Evolutionary conservation across 2,329 filamentous ascomycete genomes (phyloP).

Genomic region (Talaromyces sp.): DNA sequence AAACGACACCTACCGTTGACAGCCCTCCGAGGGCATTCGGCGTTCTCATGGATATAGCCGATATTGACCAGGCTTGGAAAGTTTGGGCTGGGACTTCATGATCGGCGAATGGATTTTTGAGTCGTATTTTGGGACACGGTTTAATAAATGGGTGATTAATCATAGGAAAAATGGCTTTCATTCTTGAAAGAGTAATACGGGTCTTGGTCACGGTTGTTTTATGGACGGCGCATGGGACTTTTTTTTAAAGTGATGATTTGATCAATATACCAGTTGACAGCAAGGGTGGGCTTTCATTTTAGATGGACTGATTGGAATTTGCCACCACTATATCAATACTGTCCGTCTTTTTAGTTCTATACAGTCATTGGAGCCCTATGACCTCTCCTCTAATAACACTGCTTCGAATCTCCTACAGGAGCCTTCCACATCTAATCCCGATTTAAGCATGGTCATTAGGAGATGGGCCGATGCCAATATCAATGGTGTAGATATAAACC

Average conservation of each 20-base stretch:
- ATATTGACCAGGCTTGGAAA: background rate
- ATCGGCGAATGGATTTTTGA: background rate
- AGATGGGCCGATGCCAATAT: background rate
- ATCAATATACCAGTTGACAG: background rate
- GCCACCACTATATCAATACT: background rate
- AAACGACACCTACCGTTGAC: background rate
- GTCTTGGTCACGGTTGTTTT: background rate
- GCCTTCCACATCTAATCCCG: background rate
- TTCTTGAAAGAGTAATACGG: background rate
- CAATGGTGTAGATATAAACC: background rate
- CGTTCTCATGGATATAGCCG: background rate
- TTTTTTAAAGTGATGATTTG: background rate
- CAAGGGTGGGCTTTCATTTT: background rate
- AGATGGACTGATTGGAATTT: background rate
- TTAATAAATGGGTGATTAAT: background rate
- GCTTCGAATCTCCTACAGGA: background rate
- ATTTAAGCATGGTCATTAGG: background rate
- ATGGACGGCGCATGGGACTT: background rate
- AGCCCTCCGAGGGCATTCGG: background rate
- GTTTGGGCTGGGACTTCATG: background rate
- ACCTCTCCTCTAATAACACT: background rate
- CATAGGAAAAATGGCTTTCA: background rate
- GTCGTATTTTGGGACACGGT: background rate
- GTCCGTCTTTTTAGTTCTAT: too few species aligned
- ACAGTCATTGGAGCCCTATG: too few species aligned